Evolutionary conservation across 2,329 filamentous ascomycete species (phyloP).

Genomic region (Cercospora zeae-maydis): DNA sequence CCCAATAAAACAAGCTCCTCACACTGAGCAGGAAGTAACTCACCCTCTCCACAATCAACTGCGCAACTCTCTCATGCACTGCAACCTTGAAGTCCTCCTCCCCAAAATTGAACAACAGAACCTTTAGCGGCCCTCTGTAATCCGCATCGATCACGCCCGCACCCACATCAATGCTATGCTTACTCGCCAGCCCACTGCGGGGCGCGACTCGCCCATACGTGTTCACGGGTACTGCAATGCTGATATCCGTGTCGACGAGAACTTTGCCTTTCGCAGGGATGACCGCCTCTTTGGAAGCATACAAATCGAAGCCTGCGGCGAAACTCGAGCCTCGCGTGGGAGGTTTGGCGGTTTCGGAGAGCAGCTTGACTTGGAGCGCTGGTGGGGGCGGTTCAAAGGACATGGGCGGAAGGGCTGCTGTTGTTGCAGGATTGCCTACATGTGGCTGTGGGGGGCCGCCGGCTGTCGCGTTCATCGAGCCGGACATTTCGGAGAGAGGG

Average conservation of each 20-base stretch:
- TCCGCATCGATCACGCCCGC: slow-evolving; percentile 97
- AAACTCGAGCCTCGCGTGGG: slow-evolving; percentile 86
- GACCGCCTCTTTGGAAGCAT: slow-evolving; percentile 65
- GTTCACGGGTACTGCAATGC: slow-evolving; percentile 82
- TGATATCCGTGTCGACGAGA: slow-evolving; percentile 85
- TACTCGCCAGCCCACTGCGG: slow-evolving; percentile 43
- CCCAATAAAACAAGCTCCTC: neutral
- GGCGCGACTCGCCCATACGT: slow-evolving; percentile 67
- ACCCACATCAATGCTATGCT: slow-evolving; percentile 94
- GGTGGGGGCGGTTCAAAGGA: slow-evolving; percentile 45
- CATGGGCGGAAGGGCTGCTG: slow-evolving; percentile 31
- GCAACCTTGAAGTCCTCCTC: slow-evolving; percentile 77
- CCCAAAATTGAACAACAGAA: slow-evolving; percentile 88
- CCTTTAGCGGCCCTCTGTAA: slow-evolving; percentile 90
- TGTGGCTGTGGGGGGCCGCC: slow-evolving; percentile 11
- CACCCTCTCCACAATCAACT: slow-evolving; percentile 84
- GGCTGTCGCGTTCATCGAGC: slow-evolving; percentile 17
- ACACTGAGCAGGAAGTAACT: slow-evolving; percentile 22
- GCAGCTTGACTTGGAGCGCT: slow-evolving; percentile 82
- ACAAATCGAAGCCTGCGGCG: slow-evolving; percentile 92
- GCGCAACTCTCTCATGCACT: slow-evolving; percentile 85
- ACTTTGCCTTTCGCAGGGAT: slow-evolving; percentile 81
- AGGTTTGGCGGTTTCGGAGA: slow-evolving; percentile 71
- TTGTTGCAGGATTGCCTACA: slow-evolving; percentile 14
- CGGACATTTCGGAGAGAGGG: slow-evolving; percentile 26